phyloP scores from a whole-genome alignment of 768 basidiomycete genomes.

The Lepiota brunneoincarnata region DNA sequence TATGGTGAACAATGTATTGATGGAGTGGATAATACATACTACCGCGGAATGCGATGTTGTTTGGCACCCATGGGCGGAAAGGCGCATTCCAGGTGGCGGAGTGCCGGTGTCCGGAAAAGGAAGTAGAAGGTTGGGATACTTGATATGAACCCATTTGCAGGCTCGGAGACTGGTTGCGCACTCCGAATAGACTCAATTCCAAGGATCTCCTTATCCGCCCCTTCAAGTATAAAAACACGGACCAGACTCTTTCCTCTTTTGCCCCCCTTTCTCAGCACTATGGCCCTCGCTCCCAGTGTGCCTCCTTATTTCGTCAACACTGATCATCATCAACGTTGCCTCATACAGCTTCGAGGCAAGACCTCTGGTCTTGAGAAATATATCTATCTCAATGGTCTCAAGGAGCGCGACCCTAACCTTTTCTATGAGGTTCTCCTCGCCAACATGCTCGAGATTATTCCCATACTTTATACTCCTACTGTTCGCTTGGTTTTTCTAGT shows the following conservation, averaged over 20 bases:
- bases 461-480: conserved; percentile 76
- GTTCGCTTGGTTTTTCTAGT: conserved; percentile 34
- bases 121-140: conserved; percentile 26
- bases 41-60: background rate
- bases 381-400: conserved; percentile 64
- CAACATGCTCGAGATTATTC: conserved; percentile 65
- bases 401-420: conserved; percentile 57
- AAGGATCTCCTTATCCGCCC: conserved; percentile 18
- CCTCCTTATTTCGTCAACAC: conserved; percentile 50
- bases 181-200: conserved; percentile 14
- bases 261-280: conserved; percentile 6
- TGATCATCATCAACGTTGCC: conserved; percentile 54
- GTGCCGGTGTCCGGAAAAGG: conserved; percentile 30
- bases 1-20: conserved; percentile 52
- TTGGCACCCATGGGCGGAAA: conserved; percentile 5
- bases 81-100: conserved; percentile 28
- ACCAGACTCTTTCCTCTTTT: conserved; percentile 10
- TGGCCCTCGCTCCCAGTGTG: conserved; percentile 23
- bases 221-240: conserved; percentile 24
- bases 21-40: background rate
- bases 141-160: no score
- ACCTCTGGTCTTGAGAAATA: conserved; percentile 59
- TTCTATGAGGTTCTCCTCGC: conserved; percentile 64
- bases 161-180: conserved; percentile 14
- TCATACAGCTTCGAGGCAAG: conserved; percentile 59